These are phyloP conservation scores for Rhizophora apiculata DNA, from an alignment of 345 rosid genomes.

Conservation along the genomic window DNA sequence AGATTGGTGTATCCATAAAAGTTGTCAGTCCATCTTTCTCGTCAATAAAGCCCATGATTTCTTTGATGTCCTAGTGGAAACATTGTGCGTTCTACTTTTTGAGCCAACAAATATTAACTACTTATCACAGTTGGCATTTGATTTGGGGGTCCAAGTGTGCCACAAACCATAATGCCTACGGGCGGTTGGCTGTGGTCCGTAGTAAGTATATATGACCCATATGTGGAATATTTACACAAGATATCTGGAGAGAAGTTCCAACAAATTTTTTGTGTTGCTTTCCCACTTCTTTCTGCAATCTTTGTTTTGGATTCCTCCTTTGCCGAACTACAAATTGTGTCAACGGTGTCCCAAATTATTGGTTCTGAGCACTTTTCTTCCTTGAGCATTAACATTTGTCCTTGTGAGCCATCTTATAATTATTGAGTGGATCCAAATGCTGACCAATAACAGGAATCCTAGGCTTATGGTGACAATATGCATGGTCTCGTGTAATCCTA, in stretches of 20 bases:
- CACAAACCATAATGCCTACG: neutral
- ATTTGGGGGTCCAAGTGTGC: constrained; percentile 17
- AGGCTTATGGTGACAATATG: neutral
- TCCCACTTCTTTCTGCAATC: constrained; percentile 6
- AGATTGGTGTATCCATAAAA: too few relatives aligned
- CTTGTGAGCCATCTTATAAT: neutral
- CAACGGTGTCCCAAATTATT: constrained; percentile 5
- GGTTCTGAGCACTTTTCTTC: constrained; percentile 11
- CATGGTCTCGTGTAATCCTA: neutral
- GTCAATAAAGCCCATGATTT: too few relatives aligned
- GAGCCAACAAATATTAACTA: constrained; percentile 20
- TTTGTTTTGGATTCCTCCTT: constrained; percentile 9
- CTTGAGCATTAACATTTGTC: constrained; percentile 6
- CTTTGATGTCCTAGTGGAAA: too few relatives aligned
- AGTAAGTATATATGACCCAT: constrained; percentile 1
- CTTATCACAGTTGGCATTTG: constrained; percentile 27
- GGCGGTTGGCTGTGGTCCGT: constrained; percentile 20
- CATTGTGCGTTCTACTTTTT: neutral
- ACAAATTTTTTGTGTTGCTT: neutral
- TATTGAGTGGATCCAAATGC: too few relatives aligned
- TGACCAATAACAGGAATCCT: too few relatives aligned
- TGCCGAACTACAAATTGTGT: constrained; percentile 15
- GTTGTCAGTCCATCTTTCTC: too few relatives aligned
- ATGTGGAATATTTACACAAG: constrained; percentile 5
- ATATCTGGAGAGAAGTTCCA: constrained; percentile 8